Base-by-base conservation (phyloP, 1,139 yeast genomes). In the Arxiozyma slooffiae region DNA sequence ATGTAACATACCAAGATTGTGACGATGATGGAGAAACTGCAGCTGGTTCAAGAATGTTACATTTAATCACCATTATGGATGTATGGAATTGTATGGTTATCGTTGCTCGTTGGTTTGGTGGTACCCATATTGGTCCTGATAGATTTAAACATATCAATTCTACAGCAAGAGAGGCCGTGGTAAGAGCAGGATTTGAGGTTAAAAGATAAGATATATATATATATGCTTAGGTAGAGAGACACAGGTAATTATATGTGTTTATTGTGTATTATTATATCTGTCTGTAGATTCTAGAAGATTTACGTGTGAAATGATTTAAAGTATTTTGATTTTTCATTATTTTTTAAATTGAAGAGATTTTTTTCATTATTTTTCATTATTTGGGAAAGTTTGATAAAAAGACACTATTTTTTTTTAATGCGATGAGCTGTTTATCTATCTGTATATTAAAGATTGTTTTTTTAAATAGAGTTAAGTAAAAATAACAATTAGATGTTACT, bases 1-100 rank as follows among this genome's bases (percentile, higher is more conserved):
- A 44, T 14, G 76, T 81, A 0, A 74, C 76, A 45, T 77, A 74
- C 52, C 92, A 86, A 60, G 97, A 92, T 61, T 88, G 86, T 61
- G 97, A 92, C 61, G 98, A 94, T 64, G 98, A 92, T 64, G 98
- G 98, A 4, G 99, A 92, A 63, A 77, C 95, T 0, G 98, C 97
- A 0, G 96, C 98, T 0, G 98, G 99, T 5, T 81, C 94, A 6
- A 71, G 97, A 53, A 71, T 90, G 72, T 68, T 89, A 51, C 97
- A 89, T 71, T 69, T 90, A 50, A 69, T 90, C 55, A 80, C 87
- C 47, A 79, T 81, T 62, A 83, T 85, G 88, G 92, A 86, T 60
- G 85, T 79, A 1, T 81, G 89, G 85, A 82, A 90, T 64, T 86
- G 87, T 4, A 78, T 89, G 55, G 96, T 90, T 9, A 73, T 71